Evolutionary conservation across 2,329 filamentous ascomycete species (phyloP), one percentile per base, ranked within the genome.

Genomic region (Arthroderma uncinatum): DNA sequence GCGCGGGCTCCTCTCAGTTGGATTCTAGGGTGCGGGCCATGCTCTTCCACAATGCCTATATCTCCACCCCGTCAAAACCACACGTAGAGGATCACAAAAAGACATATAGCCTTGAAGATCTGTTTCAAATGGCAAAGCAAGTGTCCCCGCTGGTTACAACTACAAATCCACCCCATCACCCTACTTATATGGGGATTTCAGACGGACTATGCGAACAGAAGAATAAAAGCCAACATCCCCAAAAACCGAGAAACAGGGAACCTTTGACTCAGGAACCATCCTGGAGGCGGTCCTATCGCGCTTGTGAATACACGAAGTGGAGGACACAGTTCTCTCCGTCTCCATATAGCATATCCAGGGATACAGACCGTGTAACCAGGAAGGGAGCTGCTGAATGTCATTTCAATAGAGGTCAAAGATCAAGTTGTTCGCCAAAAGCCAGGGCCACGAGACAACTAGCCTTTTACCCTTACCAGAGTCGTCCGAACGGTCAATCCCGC

Each of bases 1-100:
- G 47, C 9, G n/a, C 47, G 47, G n/a, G 50, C 16, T 53, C 50
- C 21, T 53, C 50, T 2, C 50, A 23, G 33, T 33, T 50, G 12
- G 23, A 56, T 23, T 60, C 53, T 23, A 60, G 36, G 39, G 56
- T 48, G 5, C 21, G 54, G 21, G 33, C 52, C 14, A 57, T 60
- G 58, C 23, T 58, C n/a, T 60, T 60, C 19, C 54, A 37, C 34
- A 60, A 60, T 16, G 58, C 58, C 4, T 60, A 60, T 33, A 30
- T 55, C 16, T 9, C 33, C 55, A 40, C 21, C 12, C 25, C 40
- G 36, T 14, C 4, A 16, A 12, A 28, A 40, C 37, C 8, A 54
- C 12, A 25, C n/a, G 25, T 8, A 9, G 1, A 28, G 16, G 7
- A 16, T 25, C 10, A 16, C 14, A n/a, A 1, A 52, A 54, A 50